phyloP scores from a whole-genome alignment of 345 rosid genomes.

The Dimocarpus longan region DNA sequence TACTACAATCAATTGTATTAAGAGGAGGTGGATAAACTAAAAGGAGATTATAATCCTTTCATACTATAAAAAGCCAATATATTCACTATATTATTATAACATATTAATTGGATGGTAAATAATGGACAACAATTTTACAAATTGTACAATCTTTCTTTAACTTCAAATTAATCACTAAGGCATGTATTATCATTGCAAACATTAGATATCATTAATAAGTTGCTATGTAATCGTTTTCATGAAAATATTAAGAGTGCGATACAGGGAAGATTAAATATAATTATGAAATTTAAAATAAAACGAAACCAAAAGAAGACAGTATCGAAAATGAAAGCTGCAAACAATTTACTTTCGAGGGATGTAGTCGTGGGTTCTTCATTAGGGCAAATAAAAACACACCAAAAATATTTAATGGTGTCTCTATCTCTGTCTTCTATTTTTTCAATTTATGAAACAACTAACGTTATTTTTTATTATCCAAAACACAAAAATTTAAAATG shows the following conservation, averaged over 20 bases:
- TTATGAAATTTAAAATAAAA: background rate
- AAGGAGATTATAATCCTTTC: too few species aligned
- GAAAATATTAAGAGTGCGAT: background rate
- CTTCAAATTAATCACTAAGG: too few species aligned
- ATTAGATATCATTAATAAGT: too few species aligned
- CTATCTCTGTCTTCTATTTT: background rate
- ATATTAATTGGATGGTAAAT: too few species aligned
- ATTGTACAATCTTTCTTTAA: too few species aligned
- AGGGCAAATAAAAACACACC: conserved; percentile 27
- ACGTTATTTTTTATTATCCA: background rate
- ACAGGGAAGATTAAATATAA: background rate
- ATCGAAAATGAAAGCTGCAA: background rate
- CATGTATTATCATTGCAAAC: too few species aligned
- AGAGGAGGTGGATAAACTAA: too few species aligned
- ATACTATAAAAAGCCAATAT: too few species aligned
- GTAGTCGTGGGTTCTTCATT: conserved; percentile 10
- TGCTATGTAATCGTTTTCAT: background rate
- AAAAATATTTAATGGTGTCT: conserved; percentile 33
- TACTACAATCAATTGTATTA: too few species aligned
- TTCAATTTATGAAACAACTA: background rate
- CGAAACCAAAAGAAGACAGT: background rate
- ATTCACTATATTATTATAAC: too few species aligned
- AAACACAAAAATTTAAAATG: background rate
- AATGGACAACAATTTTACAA: too few species aligned
- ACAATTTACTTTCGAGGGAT: background rate